Base-by-base conservation (phyloP, 495 filamentous ascomycete genomes). In the Neurospora sp. region DNA sequence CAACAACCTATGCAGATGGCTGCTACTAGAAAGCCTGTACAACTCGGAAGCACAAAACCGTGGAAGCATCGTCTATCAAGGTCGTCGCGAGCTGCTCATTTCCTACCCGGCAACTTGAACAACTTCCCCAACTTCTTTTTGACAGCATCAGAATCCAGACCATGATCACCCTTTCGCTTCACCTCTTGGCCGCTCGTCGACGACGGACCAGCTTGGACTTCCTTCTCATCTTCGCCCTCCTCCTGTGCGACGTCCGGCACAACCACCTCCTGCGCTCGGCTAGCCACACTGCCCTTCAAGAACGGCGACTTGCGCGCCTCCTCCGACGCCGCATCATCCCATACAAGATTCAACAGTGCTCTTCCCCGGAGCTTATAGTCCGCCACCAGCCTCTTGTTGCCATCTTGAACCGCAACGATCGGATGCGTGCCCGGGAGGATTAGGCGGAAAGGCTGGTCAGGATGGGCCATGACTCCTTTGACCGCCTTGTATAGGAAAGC, bases 341-440 rank as follows among this genome's bases (percentile, higher is more conserved):
- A 98, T 27, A 87, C 78, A 47, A 98, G 89, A 71, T 92, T 94
- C 39, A 98, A 84, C 31, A 96, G 81, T 39, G 93, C 90, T 12
- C 88, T 84, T 3, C 90, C 89, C 69, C 82, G 85, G 73, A 98
- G 86, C 4, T 89, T 85, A 69, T 96, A 86, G 71, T 91, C 89
- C 70, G 87, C 85, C 71, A 97, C 92, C 41, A 99, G 86, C 61
- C 81, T 83, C 71, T 84, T 81, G 45, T 73, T 76, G 39, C 82
- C 79, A 72, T 84, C 82, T 40, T 72, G 74, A 4, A 77, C 72
- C 8, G 27, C 39, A 27, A 42, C 74, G 14, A 71, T 79, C 73
- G 75, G 77, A 18, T 65, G 53, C 7, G 53, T 65, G n/a, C 80
- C 81, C 0, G 82, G 80, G n/a, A 84, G 72, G 6, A 83, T 78